phyloP scores from a whole-genome alignment of 441 rosid genomes.

The Croton laevigatus region DNA sequence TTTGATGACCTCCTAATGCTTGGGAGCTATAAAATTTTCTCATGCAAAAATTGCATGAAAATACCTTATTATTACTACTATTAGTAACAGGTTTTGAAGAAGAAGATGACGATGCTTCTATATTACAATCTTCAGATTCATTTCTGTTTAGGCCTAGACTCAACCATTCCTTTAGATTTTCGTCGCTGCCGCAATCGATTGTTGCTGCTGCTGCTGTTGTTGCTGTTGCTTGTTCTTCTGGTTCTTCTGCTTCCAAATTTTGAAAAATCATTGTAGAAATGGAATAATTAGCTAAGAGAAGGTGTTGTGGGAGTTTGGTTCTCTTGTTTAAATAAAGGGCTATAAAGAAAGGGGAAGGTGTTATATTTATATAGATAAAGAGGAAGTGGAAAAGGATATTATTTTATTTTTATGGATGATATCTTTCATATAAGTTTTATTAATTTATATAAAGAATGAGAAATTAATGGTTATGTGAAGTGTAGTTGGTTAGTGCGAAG shows the following conservation, averaged over 20 bases:
- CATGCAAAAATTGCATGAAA: constrained; percentile 52
- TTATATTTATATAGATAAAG: background rate
- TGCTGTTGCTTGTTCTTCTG: constrained; percentile 14
- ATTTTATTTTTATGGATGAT: background rate
- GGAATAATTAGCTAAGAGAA: background rate
- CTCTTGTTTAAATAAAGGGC: background rate
- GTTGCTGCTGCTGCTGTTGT: background rate
- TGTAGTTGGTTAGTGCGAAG: constrained; percentile 21
- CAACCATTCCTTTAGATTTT: constrained; percentile 33
- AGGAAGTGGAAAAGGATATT: constrained; percentile 20
- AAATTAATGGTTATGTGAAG: constrained; percentile 25
- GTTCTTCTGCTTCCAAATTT: constrained; percentile 8
- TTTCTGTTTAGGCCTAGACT: constrained; percentile 31
- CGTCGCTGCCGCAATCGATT: background rate
- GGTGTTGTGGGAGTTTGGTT: background rate
- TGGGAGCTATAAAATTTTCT: constrained; percentile 52
- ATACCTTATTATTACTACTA: constrained; percentile 20
- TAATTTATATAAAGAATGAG: background rate
- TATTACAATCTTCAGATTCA: constrained; percentile 12
- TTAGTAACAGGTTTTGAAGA: constrained; percentile 17
- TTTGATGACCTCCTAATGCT: constrained; percentile 55
- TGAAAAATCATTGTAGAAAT: constrained; percentile 28
- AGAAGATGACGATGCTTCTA: constrained; percentile 8
- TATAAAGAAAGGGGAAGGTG: background rate
- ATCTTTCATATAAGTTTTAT: no score